Base-by-base conservation (phyloP, 1,139 yeast genomes). In the Kazachstania sp. region DNA sequence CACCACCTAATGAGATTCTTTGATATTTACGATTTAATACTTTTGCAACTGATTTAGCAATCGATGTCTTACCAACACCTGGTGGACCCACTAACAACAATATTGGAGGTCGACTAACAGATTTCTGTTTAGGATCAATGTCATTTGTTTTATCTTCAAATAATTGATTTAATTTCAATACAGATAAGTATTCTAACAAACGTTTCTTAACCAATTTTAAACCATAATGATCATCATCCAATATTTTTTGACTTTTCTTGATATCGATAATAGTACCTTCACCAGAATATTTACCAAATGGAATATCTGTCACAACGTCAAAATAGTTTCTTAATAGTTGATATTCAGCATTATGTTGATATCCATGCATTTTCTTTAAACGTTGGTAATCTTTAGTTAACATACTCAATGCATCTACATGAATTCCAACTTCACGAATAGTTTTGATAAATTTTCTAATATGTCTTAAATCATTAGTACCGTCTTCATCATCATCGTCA, bases 1-100 rank as follows among this genome's bases (percentile, higher is more conserved):
- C 81, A 64, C 98, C 98, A 65, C 98, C 98, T 63, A 92, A 88
- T 34, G 96, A 87, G 64, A 92, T 84, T 63, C 97, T 76, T 58
- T 86, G 87, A 61, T 88, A 88, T 59, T 85, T 80, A 58, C 97
- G 78, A 61, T 86, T 79, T 56, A 92, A 75, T 0, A 97, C 83
- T 56, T 83, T 83, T 8, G 97, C 97, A 60, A 92, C 86, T 0
- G 96, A 87, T 65, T 81, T 84, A 3, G 83, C 83, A 44, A 79
- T 63, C 0, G 97, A 81, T 0, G 98, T 92, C 63, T 92, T 92
- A 0, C 98, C 98, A 2, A 84, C 92, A 0, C 97, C 97, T 0
- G 97, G 95, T 1, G 86, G 85, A 0, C 98, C 98, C 3, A 88
- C 88, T 50, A 90, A 71, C 66, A 87, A 74, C 41, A 90, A 71